These are phyloP conservation scores for Euphorbia celastroides DNA, from an alignment of 441 rosid genomes.

Conservation along the genomic window DNA sequence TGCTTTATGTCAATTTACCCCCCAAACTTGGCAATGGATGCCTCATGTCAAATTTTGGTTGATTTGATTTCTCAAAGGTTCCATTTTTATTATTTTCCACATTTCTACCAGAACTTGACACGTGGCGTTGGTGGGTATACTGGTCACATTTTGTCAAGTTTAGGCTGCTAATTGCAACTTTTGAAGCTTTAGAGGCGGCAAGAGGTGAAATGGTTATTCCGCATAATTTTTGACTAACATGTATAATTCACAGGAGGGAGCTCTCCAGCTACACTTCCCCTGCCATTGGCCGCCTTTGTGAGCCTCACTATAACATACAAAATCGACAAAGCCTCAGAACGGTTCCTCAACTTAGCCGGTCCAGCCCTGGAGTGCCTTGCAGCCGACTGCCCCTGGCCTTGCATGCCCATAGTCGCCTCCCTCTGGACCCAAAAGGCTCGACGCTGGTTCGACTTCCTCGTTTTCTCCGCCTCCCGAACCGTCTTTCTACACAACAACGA, in stretches of 20 bases:
- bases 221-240: constrained; percentile 17
- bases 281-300: constrained; percentile 92
- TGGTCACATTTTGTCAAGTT: no score
- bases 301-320: constrained; percentile 98
- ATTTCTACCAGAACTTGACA: no score
- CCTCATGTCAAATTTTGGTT: no score
- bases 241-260: constrained; percentile 58
- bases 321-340: constrained; percentile 82
- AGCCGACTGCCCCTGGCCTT: constrained; percentile 97
- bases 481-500: constrained; percentile 86
- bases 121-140: no score
- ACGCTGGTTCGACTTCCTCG: constrained; percentile 93
- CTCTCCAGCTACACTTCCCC: constrained; percentile 86
- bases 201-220: no score
- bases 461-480: constrained; percentile 88
- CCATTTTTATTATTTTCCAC: no score
- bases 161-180: no score
- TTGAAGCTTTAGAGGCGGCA: no score
- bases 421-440: constrained; percentile 96
- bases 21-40: no score
- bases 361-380: constrained; percentile 84
- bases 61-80: no score
- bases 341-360: constrained; percentile 73
- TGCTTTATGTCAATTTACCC: no score
- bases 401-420: constrained; percentile 95